Conservation (phyloP, 2,329 filamentous ascomycete species). For the Stagonosporopsis tanaceti region DNA sequence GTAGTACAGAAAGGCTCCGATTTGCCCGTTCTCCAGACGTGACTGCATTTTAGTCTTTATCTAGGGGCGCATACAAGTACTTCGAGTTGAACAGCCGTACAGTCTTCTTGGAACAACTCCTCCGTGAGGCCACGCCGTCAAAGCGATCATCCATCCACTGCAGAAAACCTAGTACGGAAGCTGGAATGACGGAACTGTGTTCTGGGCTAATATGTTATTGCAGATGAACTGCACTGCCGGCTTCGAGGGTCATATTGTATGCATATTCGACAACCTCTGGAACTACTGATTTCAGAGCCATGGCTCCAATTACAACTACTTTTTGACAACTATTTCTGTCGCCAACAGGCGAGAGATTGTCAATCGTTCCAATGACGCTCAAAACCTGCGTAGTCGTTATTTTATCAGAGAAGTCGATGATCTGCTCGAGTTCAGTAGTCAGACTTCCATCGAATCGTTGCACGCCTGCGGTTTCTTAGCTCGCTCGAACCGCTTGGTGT, state of each 20-base stretch:
- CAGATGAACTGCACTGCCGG: slow-evolving; percentile 8
- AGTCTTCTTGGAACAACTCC: background rate
- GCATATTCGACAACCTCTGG: slow-evolving; percentile 8
- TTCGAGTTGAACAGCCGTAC: background rate
- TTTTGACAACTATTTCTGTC: background rate
- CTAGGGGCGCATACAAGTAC: background rate
- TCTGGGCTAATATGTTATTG: slow-evolving; percentile 1
- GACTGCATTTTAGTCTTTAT: background rate
- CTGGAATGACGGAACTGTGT: background rate
- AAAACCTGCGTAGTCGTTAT: background rate
- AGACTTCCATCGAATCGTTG: slow-evolving; percentile 6
- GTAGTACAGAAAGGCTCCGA: background rate
- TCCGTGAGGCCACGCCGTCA: background rate
- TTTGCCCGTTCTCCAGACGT: background rate
- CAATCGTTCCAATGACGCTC: background rate
- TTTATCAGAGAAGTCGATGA: background rate
- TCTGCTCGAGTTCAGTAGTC: slow-evolving; percentile 1
- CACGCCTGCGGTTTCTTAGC: slow-evolving; percentile 5
- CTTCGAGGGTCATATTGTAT: slow-evolving; percentile 1
- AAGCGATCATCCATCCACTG: slow-evolving; percentile 8
- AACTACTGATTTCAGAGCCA: background rate
- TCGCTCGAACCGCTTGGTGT: slow-evolving; percentile 5
- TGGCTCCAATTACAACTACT: slow-evolving; percentile 1
- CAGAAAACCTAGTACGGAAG: background rate
- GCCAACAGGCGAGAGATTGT: slow-evolving; percentile 1